These are phyloP conservation scores for Fusarium brevicatenulatum DNA, from an alignment of 2,329 filamentous ascomycete species.

Conservation along the genomic window DNA sequence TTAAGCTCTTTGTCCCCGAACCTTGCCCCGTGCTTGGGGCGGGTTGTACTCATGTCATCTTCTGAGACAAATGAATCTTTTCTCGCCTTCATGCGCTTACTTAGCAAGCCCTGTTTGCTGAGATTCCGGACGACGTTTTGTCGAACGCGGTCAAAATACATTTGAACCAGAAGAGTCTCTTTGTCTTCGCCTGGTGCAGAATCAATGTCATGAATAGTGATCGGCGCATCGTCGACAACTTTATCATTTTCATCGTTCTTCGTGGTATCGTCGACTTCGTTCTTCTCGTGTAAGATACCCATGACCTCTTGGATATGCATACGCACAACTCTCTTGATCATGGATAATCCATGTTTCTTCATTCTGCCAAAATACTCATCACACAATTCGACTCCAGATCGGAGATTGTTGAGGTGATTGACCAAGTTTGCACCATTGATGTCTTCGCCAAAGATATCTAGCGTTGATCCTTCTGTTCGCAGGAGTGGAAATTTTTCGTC, in stretches of 20 bases:
- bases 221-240: neutral
- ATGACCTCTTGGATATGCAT: constrained; percentile 32
- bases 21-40: neutral
- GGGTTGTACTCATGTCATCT: neutral
- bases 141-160: constrained; percentile 29
- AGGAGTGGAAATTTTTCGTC: constrained; percentile 21
- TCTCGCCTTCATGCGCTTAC: constrained; percentile 11
- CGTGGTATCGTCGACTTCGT: neutral
- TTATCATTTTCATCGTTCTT: neutral
- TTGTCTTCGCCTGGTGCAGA: constrained; percentile 19
- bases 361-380: constrained; percentile 20
- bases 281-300: constrained; percentile 14
- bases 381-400: constrained; percentile 20
- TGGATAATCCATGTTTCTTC: constrained; percentile 1
- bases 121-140: constrained; percentile 10
- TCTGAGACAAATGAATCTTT: neutral
- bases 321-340: constrained; percentile 25
- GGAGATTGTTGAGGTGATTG: constrained; percentile 25
- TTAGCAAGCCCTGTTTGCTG: neutral
- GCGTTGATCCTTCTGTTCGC: constrained; percentile 17
- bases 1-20: constrained; percentile 1
- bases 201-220: constrained; percentile 28
- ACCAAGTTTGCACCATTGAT: constrained; percentile 24
- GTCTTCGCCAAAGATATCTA: constrained; percentile 18
- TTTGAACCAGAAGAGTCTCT: constrained; percentile 19